A percentile compares a stretch with the other conserved stretches of the same genome.
These are phyloP conservation scores for Neurospora sp. DNA, from an alignment of 495 filamentous ascomycete species.

Conservation along the genomic window DNA sequence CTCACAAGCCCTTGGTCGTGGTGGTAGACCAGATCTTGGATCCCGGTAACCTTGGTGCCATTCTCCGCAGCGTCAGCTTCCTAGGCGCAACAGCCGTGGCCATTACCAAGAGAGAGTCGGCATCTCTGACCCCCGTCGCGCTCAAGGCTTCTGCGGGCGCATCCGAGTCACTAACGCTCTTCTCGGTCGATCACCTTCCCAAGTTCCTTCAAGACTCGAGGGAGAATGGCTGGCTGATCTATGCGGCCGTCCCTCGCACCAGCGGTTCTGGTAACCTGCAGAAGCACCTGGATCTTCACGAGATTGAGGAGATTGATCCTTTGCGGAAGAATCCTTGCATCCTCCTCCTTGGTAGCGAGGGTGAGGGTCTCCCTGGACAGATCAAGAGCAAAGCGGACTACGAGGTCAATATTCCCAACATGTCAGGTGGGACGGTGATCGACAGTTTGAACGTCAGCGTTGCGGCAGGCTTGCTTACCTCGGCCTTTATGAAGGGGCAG, in stretches of 20 bases:
- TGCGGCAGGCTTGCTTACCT: constrained; percentile 66
- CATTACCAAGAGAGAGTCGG: constrained; percentile 56
- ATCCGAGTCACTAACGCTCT: constrained; percentile 63
- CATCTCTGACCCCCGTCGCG: constrained; percentile 61
- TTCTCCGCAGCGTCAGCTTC: constrained; percentile 77
- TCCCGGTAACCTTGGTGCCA: constrained; percentile 81
- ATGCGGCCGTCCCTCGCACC: constrained; percentile 55
- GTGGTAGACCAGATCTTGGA: constrained; percentile 80
- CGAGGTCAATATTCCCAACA: constrained; percentile 42
- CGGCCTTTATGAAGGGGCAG: constrained; percentile 37
- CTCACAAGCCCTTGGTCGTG: constrained; percentile 65
- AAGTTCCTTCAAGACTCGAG: constrained; percentile 60
- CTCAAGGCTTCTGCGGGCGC: constrained; percentile 85
- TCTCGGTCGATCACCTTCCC: constrained; percentile 52
- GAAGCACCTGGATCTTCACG: constrained; percentile 20
- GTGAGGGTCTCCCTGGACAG: constrained; percentile 54
- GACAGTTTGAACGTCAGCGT: constrained; percentile 87
- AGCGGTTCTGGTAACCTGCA: constrained; percentile 23
- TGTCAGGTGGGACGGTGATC: constrained; percentile 32
- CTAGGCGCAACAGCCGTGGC: constrained; percentile 71
- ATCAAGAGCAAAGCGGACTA: constrained; percentile 55
- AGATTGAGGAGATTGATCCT: constrained; percentile 36
- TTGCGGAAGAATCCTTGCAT: constrained; percentile 55
- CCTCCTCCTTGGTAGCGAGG: constrained; percentile 76
- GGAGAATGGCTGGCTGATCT: constrained; percentile 71